These are phyloP conservation scores for Nicotiana paniculata DNA, from an alignment of 257 asterid species.

Conservation along the genomic window DNA sequence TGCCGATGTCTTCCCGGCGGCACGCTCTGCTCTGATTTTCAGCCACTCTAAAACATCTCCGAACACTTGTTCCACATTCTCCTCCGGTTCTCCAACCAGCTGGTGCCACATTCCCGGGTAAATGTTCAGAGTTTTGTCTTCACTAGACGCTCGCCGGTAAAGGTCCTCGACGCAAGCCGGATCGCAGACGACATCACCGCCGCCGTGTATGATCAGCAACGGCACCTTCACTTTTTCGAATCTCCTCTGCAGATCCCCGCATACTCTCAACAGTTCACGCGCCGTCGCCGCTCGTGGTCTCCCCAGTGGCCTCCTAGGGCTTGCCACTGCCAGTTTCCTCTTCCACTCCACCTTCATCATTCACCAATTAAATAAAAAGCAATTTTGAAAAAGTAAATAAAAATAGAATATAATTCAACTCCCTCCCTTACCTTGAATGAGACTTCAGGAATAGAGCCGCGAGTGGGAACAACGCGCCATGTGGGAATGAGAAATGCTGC, in stretches of 20 bases:
- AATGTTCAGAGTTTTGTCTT: slow-evolving; percentile 64
- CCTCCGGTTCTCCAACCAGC: slow-evolving; percentile 79
- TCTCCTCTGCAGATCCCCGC: slow-evolving; percentile 67
- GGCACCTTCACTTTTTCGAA: slow-evolving; percentile 62
- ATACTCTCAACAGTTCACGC: slow-evolving; percentile 60
- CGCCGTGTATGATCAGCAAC: slow-evolving; percentile 77
- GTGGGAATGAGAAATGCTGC: slow-evolving; percentile 75
- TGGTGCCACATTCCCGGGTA: slow-evolving; percentile 94
- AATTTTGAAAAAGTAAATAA: too few species aligned
- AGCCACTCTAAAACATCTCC: slow-evolving; percentile 82
- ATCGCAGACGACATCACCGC: slow-evolving; percentile 38
- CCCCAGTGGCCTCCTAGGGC: slow-evolving; percentile 60
- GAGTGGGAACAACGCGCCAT: slow-evolving; percentile 85
- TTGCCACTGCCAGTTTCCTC: slow-evolving; percentile 70
- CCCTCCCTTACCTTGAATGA: slow-evolving; percentile 63
- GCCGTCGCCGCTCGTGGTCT: slow-evolving; percentile 97
- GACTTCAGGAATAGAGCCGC: slow-evolving; percentile 66
- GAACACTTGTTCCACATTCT: slow-evolving; percentile 69
- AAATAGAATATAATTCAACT: too few species aligned
- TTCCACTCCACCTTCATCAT: slow-evolving; percentile 76
- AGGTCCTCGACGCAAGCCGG: slow-evolving; percentile 51
- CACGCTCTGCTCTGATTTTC: slow-evolving; percentile 18
- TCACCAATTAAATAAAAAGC: neutral
- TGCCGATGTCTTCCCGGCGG: neutral
- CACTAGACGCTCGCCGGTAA: slow-evolving; percentile 39